Evolutionary conservation across 1,284 basidiomycete genomes (phyloP), one percentile per base, ranked within the genome.

Genomic region (Cryptococcus hybrid): DNA sequence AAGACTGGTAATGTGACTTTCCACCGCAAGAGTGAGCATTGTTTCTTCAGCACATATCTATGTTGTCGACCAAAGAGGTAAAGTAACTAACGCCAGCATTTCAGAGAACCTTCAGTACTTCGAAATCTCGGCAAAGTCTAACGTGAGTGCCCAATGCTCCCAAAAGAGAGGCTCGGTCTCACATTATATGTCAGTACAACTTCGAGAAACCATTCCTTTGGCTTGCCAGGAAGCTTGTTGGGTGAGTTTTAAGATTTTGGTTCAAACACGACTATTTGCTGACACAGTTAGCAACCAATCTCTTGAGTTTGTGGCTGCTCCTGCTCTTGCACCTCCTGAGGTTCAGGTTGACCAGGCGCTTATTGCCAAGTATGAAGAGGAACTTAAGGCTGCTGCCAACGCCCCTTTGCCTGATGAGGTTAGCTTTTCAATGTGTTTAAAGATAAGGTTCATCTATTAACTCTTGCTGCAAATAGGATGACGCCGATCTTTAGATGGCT

Each of bases 191-290:
- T 5, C 49, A 72, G 70, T 99, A 99, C 82, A 99, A 99, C 85
- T 99, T 99, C 77, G 96, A 99, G 82, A 98, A 98, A 81, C 96
- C 96, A 51, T 99, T 99, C 92, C 86, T 99, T 65, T 99, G 96
- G 96, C 85, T 99, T 75, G 95, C 92, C 55, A 87, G 94, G 81
- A 99, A 99, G 84, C 84, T 99, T 62, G 92, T 95, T 68, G 96
- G 93, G 91, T 91, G 70, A 66, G 88, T 81, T 52, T 40, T 15
- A 13, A 36, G 35, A 7, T 48, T 49, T 11, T 2, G 3, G 37
- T 34, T 36, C 38, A 18, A 49, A 30, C 15, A 13, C 52, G 54
- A 5, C 35, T 39, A 30, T 18, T 54, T 12, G 45, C 56, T 52
- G 15, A 52, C 53, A 18, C 7, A 47, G 11, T 3, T 63, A 92